These are phyloP conservation scores for Blepharisma stoltei DNA, from an alignment of 73 alveolate species.

Conservation along the genomic window DNA sequence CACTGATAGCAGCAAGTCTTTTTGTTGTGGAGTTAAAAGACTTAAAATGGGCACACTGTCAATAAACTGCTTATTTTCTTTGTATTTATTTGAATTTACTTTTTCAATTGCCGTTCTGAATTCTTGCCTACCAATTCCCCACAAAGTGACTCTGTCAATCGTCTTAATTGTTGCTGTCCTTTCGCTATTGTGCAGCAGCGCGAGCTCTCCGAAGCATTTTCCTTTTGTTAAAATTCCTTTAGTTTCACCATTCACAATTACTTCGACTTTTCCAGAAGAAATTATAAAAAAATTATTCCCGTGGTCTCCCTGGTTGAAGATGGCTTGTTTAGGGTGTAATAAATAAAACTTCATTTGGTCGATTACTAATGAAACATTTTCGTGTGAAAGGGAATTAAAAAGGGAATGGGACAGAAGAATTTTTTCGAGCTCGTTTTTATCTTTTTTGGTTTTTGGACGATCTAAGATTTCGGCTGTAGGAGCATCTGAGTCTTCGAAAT, in stretches of 20 bases:
- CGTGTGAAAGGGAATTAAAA: slow-evolving; percentile 8
- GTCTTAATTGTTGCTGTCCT: slow-evolving; percentile 27
- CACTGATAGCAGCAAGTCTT: background rate
- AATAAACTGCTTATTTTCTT: slow-evolving; percentile 7
- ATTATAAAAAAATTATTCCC: slow-evolving; percentile 34
- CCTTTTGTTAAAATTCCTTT: slow-evolving; percentile 16
- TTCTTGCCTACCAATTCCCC: slow-evolving; percentile 17
- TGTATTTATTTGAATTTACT: background rate
- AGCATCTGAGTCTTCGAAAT: background rate
- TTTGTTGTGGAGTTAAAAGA: background rate
- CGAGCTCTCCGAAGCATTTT: slow-evolving; percentile 23
- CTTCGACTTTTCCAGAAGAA: slow-evolving; percentile 36
- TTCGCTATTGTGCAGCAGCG: background rate
- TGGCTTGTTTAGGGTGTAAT: background rate
- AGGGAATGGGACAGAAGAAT: background rate
- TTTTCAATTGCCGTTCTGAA: background rate
- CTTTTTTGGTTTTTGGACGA: background rate
- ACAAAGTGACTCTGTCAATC: background rate
- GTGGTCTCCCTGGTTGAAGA: slow-evolving; percentile 38
- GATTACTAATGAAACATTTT: background rate
- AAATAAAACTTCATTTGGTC: background rate
- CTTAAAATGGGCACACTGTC: background rate
- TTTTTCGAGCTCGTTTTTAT: background rate
- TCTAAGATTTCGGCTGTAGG: background rate
- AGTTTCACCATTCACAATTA: slow-evolving; percentile 30